Base-by-base conservation (phyloP, 208 protist genomes). In the Naegleria gruberi region DNA sequence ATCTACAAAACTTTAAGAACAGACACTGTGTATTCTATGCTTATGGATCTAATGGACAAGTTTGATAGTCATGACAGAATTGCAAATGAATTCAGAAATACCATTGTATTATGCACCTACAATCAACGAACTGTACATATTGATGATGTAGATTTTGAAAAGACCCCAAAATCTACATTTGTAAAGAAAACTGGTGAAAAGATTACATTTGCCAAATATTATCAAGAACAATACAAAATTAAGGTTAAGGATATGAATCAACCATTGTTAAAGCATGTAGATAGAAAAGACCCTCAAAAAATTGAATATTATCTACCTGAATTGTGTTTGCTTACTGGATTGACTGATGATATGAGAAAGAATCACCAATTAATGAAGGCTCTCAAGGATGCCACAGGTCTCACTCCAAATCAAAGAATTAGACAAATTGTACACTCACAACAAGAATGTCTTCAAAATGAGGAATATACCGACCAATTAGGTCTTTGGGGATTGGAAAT, bases 271-370 rank as follows among this genome's bases (percentile, higher is more conserved):
- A 2, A 43, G 34, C 19, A 41, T 7, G 65, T 23, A 42, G 30
- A 77, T 77, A 51, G 10, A 65, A 88, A 88, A 7, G 43, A 65
- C 26, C 0, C 0, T 1, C 0, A 37, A 42, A 77, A 26, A 77
- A 43, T 88, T 40, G 45, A 88, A 19, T 88, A 65, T 30, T 88
- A 65, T 42, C n/a, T 88, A 19, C 84, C 84, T 42, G 84, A 88
- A 30, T 43, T 88, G 2, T 88, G 84, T 42, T 26, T n/a, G 2
- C 30, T 65, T 4, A 88, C 84, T 42, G 84, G 84, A 6, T 42
- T 88, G 6, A 88, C 84, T 7, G 46, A 88, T 43, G 43, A 47
- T 15, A 88, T 88, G 84, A 51, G n/a, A 41, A 88, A 65, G 6
- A n/a, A 88, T 65, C 7, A 10, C 3, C 0, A 65, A 19, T 4